Conservation (phyloP, 2,329 filamentous ascomycete genomes). For the Aspergillus sp. region DNA sequence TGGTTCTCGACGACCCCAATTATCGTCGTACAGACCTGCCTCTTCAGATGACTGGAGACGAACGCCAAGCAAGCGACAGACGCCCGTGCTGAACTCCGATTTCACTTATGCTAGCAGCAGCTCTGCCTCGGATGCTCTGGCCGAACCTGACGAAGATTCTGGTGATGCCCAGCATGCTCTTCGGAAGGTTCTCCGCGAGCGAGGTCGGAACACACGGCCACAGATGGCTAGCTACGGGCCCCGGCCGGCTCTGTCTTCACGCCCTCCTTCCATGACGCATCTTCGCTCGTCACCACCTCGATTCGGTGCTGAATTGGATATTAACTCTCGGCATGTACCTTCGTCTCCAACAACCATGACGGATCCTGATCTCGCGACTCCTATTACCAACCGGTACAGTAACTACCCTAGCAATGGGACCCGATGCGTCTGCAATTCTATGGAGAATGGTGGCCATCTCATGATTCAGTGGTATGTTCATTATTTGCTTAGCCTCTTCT, state of each 20-base stretch:
- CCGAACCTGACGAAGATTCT: conserved; percentile 24
- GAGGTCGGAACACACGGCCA: conserved; percentile 20
- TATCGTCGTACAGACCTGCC: conserved; percentile 3
- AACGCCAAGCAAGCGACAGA: conserved; percentile 29
- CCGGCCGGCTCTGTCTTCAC: conserved; percentile 24
- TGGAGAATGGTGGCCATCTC: conserved; percentile 47
- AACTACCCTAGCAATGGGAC: conserved; percentile 45
- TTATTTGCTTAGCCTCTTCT: background rate
- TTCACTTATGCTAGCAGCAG: conserved; percentile 26
- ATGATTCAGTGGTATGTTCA: conserved; percentile 53
- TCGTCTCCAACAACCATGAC: conserved; percentile 47
- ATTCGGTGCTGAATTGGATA: conserved; percentile 29
- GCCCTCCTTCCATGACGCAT: conserved; percentile 22
- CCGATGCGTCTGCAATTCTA: conserved; percentile 52
- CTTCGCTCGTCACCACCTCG: conserved; percentile 41
- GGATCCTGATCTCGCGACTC: conserved; percentile 46
- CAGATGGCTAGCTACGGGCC: conserved; percentile 23
- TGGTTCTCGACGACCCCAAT: conserved; percentile 17
- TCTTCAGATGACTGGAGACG: conserved; percentile 22
- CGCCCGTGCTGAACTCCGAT: conserved; percentile 24
- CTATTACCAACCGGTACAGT: conserved; percentile 48
- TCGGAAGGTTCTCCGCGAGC: conserved; percentile 38
- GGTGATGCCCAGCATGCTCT: conserved; percentile 43
- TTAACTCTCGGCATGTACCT: conserved; percentile 34
- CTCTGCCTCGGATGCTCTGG: conserved; percentile 18